Evolutionary conservation across 169 alveolate species (phyloP).

Genomic region (Sarcocystis neurona): DNA sequence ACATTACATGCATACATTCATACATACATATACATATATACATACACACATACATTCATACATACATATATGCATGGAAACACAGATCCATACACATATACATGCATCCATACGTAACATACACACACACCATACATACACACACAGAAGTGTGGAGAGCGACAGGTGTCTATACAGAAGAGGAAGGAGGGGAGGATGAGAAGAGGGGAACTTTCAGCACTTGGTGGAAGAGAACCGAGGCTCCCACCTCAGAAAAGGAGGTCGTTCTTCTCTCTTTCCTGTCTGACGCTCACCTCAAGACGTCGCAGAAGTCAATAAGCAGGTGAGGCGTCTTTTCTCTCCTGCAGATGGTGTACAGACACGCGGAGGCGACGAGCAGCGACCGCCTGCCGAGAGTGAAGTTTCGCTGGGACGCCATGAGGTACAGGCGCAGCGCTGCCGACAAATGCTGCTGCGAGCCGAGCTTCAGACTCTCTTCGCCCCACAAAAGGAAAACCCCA

Average conservation of each 20-base stretch:
- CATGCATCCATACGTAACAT: no score
- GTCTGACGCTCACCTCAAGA: conserved; percentile 64
- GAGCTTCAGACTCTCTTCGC: conserved; percentile 75
- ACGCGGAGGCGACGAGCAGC: conserved; percentile 92
- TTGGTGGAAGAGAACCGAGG: no score
- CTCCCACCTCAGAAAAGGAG: no score
- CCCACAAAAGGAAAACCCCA: conserved; percentile 80
- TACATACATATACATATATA: no score
- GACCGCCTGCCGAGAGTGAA: conserved; percentile 94
- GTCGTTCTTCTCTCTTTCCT: conserved; percentile 11
- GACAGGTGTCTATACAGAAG: not conserved
- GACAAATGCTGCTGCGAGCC: conserved; percentile 81
- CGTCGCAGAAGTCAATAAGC: conserved; percentile 94
- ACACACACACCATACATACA: no score
- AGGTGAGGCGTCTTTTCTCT: conserved; percentile 92
- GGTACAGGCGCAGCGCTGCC: conserved; percentile 89
- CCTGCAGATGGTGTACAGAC: conserved; percentile 93
- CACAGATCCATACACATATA: no score
- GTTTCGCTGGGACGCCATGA: conserved; percentile 92
- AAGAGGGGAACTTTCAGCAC: no score
- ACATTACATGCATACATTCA: no score
- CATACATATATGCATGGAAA: no score
- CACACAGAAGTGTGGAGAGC: not conserved
- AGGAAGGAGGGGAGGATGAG: not conserved
- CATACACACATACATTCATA: no score